A percentile compares a stretch with the other conserved stretches of the same genome.
phyloP scores from a whole-genome alignment of 2,329 filamentous ascomycete genomes.

The Ophiostoma triangulosporum region DNA sequence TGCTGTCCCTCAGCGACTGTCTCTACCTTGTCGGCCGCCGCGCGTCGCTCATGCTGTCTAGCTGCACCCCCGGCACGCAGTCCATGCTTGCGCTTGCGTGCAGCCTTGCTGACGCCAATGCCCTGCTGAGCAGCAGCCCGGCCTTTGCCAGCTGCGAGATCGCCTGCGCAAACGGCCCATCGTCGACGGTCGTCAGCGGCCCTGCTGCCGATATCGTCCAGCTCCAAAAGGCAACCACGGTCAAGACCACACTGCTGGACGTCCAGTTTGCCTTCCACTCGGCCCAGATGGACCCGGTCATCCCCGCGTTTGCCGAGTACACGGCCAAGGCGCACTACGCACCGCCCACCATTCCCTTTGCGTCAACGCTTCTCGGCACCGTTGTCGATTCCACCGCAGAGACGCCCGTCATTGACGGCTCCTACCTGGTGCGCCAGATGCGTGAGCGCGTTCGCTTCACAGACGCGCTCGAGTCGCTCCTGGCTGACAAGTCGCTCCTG shows the following conservation, averaged over 20 bases:
- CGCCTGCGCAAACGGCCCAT: conserved; percentile 64
- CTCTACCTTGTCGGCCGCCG: conserved; percentile 58
- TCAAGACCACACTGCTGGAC: conserved; percentile 32
- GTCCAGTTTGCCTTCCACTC: conserved; percentile 43
- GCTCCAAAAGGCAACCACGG: conserved; percentile 26
- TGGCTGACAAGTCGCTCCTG: conserved; percentile 43
- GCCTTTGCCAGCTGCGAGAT: conserved; percentile 27
- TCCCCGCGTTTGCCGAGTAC: conserved; percentile 41
- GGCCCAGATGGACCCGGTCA: conserved; percentile 38
- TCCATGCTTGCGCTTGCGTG: conserved; percentile 39
- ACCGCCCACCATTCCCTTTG: conserved; percentile 36
- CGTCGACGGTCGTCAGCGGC: conserved; percentile 58
- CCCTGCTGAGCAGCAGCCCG: conserved; percentile 28
- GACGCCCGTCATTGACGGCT: conserved; percentile 36
- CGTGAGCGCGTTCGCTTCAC: conserved; percentile 58
- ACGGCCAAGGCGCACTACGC: conserved; percentile 21
- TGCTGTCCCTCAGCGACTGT: conserved; percentile 58
- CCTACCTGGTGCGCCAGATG: conserved; percentile 51
- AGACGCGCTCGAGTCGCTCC: conserved; percentile 44
- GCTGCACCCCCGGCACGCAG: conserved; percentile 55
- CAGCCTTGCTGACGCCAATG: conserved; percentile 36
- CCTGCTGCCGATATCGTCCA: conserved; percentile 27
- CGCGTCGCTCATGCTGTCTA: conserved; percentile 48
- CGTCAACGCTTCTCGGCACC: conserved; percentile 53
- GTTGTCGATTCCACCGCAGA: conserved; percentile 35